Base-by-base conservation (phyloP, 1,284 basidiomycete species). In the Melampsora americana region DNA sequence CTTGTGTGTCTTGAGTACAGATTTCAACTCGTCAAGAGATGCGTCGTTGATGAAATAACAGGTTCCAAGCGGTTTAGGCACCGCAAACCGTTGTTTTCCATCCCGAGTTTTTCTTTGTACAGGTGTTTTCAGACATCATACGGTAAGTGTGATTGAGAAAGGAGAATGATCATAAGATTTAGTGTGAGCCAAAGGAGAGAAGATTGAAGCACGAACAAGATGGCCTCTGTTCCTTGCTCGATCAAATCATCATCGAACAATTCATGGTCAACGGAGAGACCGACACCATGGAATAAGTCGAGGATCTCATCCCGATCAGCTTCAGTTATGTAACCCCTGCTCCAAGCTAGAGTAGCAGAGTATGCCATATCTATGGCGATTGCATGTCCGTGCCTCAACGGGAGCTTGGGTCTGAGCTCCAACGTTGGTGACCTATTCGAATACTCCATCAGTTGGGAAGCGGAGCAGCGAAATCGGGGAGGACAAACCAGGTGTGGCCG, bases 1-100 rank as follows among this genome's bases (percentile, higher is more conserved):
- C 82, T 85, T 85, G 83, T 85, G 84, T 16, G 80, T 80, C 68
- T 81, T 81, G 72, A 85, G 82, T 72, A 81, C 82, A 39, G 81
- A 78, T 76, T 79, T 79, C 60, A 84, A 81, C 80, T 85, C 84
- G 56, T 82, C 80, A 76, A 82, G 80, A 14, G 83, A 78, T 50
- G 84, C 82, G 79, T 85, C 84, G 81, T 85, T 85, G 80, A 84
- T 81, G 80, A 85, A 85, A 65, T 81, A 74, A 77, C 83, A 84
- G 77, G 83, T 82, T 73, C 84, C 84, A 66, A 84, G 81, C 26
- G 83, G 82, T 77, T 83, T 81, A 76, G 84, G 83, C 14, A 85
- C 82, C 18, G 83, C 84, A 79, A 85, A 84, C 76, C 84, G 80
- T 80, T 85, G 84, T 79, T 83, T 83, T 78, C 84, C 83, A 78